phyloP scores from a whole-genome alignment of 352 stramenopile species.

The Thalassiosira hispida region DNA sequence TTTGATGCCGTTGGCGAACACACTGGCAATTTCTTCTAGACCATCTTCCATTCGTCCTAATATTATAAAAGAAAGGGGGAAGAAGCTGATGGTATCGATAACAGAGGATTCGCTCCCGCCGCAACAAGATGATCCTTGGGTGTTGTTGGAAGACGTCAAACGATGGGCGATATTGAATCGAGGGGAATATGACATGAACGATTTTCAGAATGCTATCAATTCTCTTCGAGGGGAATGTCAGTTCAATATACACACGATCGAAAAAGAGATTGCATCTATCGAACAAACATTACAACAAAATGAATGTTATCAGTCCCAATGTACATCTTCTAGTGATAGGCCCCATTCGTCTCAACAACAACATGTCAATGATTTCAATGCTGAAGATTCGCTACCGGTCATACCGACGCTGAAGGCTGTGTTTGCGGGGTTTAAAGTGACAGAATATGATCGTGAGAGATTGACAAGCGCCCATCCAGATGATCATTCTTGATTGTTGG shows the following conservation, averaged over 20 bases:
- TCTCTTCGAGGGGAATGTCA: constrained; percentile 28
- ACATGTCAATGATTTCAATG: not conserved
- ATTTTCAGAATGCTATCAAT: constrained; percentile 23
- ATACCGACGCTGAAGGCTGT: constrained; percentile 29
- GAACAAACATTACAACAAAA: constrained; percentile 24
- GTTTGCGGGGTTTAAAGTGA: constrained; percentile 35
- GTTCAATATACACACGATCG: constrained; percentile 32
- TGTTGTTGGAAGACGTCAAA: constrained; percentile 28
- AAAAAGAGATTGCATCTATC: constrained; percentile 28
- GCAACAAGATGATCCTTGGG: constrained; percentile 22
- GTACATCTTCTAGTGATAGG: not conserved
- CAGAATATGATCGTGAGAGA: constrained; percentile 27
- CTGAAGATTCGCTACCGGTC: not conserved
- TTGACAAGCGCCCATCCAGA: constrained; percentile 33
- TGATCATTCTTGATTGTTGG: constrained; percentile 18
- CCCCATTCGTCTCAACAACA: not conserved
- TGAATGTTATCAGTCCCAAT: constrained; percentile 13
- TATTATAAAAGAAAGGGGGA: not conserved
- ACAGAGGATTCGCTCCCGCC: constrained; percentile 1
- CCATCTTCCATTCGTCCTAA: not conserved
- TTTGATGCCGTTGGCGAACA: not conserved
- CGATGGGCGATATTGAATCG: constrained; percentile 9
- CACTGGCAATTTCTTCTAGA: not conserved
- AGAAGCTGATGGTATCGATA: constrained; percentile 13
- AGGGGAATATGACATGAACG: constrained; percentile 13